phyloP scores from a whole-genome alignment of 1,284 basidiomycete species.

The Cryptococcus sp. region DNA sequence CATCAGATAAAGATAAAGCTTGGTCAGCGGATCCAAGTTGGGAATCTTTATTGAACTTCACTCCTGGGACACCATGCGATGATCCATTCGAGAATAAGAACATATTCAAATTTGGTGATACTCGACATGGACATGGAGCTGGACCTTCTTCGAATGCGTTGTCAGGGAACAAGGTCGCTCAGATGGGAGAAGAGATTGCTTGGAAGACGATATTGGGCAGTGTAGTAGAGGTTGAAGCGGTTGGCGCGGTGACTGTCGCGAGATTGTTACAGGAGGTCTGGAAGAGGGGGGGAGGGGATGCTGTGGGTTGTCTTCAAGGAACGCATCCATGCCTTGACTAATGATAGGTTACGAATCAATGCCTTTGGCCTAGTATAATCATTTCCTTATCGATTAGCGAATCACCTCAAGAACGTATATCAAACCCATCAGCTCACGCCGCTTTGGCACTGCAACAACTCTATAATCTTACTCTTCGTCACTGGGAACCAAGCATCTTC shows the following conservation, averaged over 20 bases:
- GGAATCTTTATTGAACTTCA: not conserved
- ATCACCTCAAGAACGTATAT: constrained; percentile 13
- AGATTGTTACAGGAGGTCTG: constrained; percentile 38
- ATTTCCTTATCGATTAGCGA: constrained; percentile 27
- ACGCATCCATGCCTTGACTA: not conserved
- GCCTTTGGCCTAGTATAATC: constrained; percentile 38
- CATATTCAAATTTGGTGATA: not conserved
- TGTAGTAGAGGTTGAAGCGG: constrained; percentile 38
- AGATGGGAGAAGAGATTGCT: constrained; percentile 20
- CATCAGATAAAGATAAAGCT: not conserved
- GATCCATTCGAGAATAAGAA: not conserved
- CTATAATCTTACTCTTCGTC: constrained; percentile 37
- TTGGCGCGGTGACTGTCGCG: constrained; percentile 31
- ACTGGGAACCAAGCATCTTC: constrained; percentile 38
- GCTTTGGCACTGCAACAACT: constrained; percentile 33
- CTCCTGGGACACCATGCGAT: not conserved
- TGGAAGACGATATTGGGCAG: constrained; percentile 35
- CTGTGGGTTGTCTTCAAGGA: constrained; percentile 23
- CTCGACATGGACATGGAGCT: not conserved
- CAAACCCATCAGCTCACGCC: constrained; percentile 27
- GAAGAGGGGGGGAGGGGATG: constrained; percentile 38
- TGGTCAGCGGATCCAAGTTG: not conserved
- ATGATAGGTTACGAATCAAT: constrained; percentile 29
- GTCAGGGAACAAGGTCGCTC: constrained; percentile 12
- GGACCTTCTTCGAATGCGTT: constrained; percentile 1